Evolutionary conservation across 2,329 filamentous ascomycete species (phyloP), one percentile per base, ranked within the genome.

Genomic region (Neobulgaria alba): DNA sequence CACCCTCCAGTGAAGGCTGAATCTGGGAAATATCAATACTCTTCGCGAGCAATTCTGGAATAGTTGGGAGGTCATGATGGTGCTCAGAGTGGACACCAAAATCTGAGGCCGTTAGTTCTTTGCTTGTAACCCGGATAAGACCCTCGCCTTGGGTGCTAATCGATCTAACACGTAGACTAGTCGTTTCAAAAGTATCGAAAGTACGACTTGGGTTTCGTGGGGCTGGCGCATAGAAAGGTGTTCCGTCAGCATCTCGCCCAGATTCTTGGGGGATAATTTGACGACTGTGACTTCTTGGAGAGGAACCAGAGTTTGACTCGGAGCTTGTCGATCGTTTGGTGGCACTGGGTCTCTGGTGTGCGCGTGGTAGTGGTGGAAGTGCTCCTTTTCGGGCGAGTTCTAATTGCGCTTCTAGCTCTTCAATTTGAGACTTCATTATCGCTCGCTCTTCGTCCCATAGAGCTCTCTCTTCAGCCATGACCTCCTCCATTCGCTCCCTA

Each of bases 11-110:
- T 20, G 70, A 68, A 3, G 74, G 72, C 48, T 77, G 68, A 18
- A 78, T 71, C 44, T 72, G 67, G 32, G 71, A 67, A 8, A 79
- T 69, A 43, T 79, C 75, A 37, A 79, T 73, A 19, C 71, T 65
- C 18, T 58, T 55, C 7, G 34, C 19, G 5, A 43, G 42, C 5
- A 41, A 44, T 41, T 57, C 55, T 15, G 44, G 40, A 15, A 56
- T 53, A 2, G 45, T 21, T n/a, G 38, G 37, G 12, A 50, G 42
- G 15, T 52, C 45, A 29, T 49, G 39, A 10, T 20, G 29, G 5
- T 33, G 31, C 19, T 51, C 46, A 10, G 47, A 49, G 16, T 53
- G 42, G 2, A 48, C 36, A 3, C 48, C 48, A 32, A 61, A 61
- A 44, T 61, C 57, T 3, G 55, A 54, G 4, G 56, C 43, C 10